Evolutionary conservation across 176 grass and related monocot species (phyloP).

Genomic region (Carex kokanica): DNA sequence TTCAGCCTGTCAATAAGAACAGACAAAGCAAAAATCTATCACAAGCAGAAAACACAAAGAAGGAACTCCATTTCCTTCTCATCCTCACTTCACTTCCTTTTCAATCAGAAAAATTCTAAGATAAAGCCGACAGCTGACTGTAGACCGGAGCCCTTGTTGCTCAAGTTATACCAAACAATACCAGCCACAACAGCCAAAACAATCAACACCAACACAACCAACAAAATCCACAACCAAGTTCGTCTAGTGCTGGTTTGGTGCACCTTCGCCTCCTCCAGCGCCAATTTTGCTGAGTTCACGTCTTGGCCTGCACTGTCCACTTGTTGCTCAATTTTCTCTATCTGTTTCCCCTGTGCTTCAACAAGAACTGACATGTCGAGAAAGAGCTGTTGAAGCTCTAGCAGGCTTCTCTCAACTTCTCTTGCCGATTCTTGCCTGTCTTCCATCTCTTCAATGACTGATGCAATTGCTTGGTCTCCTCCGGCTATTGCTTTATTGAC

Average conservation of each 20-base stretch:
- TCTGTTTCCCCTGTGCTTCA: constrained; percentile 15
- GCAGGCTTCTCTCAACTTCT: constrained; percentile 30
- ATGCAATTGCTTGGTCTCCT: neutral
- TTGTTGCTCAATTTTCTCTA: constrained; percentile 27
- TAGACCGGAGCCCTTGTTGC: constrained; percentile 10
- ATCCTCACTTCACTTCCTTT: neutral
- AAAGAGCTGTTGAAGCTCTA: constrained; percentile 37
- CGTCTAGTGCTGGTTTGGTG: constrained; percentile 1
- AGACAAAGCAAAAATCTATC: constrained; percentile 10
- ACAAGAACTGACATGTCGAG: constrained; percentile 33
- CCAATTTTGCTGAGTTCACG: neutral
- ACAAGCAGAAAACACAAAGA: neutral
- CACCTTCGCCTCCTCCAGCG: constrained; percentile 1
- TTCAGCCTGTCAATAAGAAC: neutral
- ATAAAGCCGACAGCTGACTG: neutral
- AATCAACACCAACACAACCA: constrained; percentile 27
- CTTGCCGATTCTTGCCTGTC: constrained; percentile 26
- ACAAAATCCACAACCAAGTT: constrained; percentile 27
- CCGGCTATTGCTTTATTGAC: constrained; percentile 14
- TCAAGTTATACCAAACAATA: constrained; percentile 23
- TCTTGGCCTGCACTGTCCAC: constrained; percentile 15
- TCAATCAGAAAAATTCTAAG: constrained; percentile 12
- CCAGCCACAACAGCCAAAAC: constrained; percentile 24
- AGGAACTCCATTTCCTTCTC: neutral
- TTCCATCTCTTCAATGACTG: constrained; percentile 29